phyloP scores from a whole-genome alignment of 73 alveolate species.

The Tetrahymena thermophila region DNA sequence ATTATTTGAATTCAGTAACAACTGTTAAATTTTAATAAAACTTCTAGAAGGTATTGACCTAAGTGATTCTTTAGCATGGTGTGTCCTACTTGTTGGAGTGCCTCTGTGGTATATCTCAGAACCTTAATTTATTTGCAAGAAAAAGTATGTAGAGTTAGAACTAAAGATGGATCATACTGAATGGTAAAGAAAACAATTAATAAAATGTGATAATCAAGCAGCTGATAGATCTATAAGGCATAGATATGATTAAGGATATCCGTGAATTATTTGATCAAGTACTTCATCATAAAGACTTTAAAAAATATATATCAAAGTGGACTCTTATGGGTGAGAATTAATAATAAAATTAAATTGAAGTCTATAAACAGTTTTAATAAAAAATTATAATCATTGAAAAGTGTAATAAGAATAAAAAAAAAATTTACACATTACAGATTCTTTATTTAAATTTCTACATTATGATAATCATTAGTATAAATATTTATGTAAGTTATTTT shows the following conservation, averaged over 20 bases:
- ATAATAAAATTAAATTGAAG: not conserved
- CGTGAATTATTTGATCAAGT: not conserved
- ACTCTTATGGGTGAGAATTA: not conserved
- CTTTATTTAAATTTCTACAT: too few relatives aligned
- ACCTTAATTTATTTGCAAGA: constrained; percentile 72
- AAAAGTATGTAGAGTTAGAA: constrained; percentile 68
- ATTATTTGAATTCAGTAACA: not conserved
- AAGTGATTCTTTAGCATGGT: constrained; percentile 85
- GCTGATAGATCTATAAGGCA: constrained; percentile 95
- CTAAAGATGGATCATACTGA: constrained; percentile 65
- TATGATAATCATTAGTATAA: too few relatives aligned
- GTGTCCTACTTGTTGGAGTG: constrained; percentile 86
- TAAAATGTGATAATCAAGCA: constrained; percentile 91
- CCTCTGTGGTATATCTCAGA: constrained; percentile 90
- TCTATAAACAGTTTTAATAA: not conserved
- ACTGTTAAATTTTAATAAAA: constrained; percentile 49
- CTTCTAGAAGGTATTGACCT: constrained; percentile 94
- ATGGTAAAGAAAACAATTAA: constrained; percentile 87
- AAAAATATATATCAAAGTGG: not conserved
- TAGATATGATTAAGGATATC: constrained; percentile 81
- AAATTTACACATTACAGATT: too few relatives aligned
- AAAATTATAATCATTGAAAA: not conserved
- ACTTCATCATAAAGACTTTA: not conserved
- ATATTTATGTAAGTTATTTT: too few relatives aligned
- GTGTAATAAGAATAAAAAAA: not conserved